Conservation (phyloP, 345 rosid genomes). For the Salix exigua region DNA sequence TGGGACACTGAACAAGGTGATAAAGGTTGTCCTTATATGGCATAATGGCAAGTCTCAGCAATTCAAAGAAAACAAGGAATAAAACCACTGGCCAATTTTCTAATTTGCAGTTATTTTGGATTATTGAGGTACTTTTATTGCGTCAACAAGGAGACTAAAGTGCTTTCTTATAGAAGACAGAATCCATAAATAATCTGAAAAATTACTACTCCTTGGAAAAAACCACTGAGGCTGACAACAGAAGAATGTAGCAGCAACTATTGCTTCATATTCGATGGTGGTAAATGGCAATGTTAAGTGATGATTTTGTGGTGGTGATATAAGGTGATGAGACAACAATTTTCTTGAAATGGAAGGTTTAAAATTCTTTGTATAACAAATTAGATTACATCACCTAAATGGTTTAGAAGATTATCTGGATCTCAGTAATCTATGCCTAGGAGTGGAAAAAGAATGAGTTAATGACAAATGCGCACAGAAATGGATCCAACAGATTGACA, state of each 20-base stretch:
- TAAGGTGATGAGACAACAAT: background rate
- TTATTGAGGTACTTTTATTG: background rate
- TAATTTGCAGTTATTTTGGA: background rate
- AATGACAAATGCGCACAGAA: background rate
- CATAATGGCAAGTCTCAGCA: background rate
- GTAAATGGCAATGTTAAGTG: background rate
- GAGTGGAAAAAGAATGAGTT: background rate
- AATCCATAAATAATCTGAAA: background rate
- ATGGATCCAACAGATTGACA: background rate
- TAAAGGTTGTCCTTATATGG: background rate
- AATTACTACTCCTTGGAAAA: background rate
- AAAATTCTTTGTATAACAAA: background rate
- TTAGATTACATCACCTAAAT: background rate
- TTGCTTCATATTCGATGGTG: background rate
- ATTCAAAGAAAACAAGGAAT: background rate
- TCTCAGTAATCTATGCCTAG: background rate
- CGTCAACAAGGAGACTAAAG: background rate
- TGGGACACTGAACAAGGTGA: slow-evolving; percentile 51
- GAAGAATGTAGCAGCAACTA: background rate
- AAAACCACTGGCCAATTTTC: background rate
- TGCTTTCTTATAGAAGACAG: background rate
- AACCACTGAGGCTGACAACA: background rate
- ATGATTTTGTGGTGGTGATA: background rate
- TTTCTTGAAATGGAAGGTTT: too few relatives aligned
- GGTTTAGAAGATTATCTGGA: background rate